phyloP scores from a whole-genome alignment of 495 filamentous ascomycete species.

The Cercophora sp. region DNA sequence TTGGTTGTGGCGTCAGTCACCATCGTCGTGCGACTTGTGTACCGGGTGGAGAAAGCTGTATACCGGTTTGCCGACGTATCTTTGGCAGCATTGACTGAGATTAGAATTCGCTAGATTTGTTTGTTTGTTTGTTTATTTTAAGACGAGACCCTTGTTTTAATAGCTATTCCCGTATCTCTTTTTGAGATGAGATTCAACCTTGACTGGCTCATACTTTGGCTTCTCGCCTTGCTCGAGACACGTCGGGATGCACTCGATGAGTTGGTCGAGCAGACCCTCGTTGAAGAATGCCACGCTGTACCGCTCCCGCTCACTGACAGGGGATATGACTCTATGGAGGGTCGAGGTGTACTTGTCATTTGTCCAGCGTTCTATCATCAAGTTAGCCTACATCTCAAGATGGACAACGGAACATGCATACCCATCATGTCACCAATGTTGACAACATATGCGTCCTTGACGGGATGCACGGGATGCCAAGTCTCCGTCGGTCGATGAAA shows the following conservation, averaged over 20 bases:
- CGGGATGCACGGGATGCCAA: slow-evolving; percentile 44
- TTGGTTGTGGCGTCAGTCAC: too few species aligned
- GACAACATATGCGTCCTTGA: slow-evolving; percentile 38
- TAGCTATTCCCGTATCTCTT: slow-evolving; percentile 34
- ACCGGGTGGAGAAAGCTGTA: too few species aligned
- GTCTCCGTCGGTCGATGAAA: slow-evolving; percentile 34
- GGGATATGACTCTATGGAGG: slow-evolving; percentile 44
- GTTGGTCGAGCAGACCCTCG: slow-evolving; percentile 29
- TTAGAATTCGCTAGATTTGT: too few species aligned
- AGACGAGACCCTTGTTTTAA: too few species aligned
- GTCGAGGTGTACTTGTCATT: slow-evolving; percentile 43
- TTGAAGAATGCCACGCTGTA: slow-evolving; percentile 52
- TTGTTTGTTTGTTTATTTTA: too few species aligned
- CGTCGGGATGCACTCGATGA: slow-evolving; percentile 34
- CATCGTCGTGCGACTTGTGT: too few species aligned
- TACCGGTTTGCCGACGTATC: too few species aligned
- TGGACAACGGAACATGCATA: slow-evolving; percentile 6
- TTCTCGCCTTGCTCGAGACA: slow-evolving; percentile 30
- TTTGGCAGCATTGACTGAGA: too few species aligned
- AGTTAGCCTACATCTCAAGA: not conserved
- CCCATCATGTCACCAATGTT: slow-evolving; percentile 46
- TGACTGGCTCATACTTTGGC: slow-evolving; percentile 23
- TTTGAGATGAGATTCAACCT: slow-evolving; percentile 37
- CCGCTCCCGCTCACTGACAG: slow-evolving; percentile 39
- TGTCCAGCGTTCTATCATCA: slow-evolving; percentile 27